Evolutionary conservation across 371 early-diverging fungal genomes (phyloP), one percentile per base, ranked within the genome.

Genomic region (Lichtheimia corymbifera): DNA sequence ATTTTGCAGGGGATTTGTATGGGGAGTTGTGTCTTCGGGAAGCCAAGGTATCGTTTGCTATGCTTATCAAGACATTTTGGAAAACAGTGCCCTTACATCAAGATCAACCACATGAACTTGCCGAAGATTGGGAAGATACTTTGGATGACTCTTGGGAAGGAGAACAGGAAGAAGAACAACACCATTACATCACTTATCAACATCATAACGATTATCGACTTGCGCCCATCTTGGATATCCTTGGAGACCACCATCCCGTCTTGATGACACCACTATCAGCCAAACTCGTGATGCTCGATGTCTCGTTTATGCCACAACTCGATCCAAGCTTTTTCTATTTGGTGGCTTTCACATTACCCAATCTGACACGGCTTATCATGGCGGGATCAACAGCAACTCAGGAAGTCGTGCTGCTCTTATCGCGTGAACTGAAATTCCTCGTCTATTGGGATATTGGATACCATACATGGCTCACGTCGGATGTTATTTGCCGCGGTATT

Each of bases 401-500:
- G 12, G 45, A 30, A 14, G 67, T 40, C 64, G 22, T 70, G 67
- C 11, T 56, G 61, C 58, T 73, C 13, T 13, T 73, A 22, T 62
- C 73, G 1, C 64, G 58, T 7, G 67, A 64, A 1, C 50, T 73
- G 25, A 40, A 53, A 2, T 50, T 25, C n/a, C 51, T 73, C 27
- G 25, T 49, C n/a, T 51, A 30, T 12, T 73, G 70, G 73, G 70
- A 73, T 54, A 70, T 73, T 56, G 73, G 70, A 18, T 65, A 65
- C 30, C 73, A 73, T 53, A 61, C 44, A 13, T 72, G 72, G 72
- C 41, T 72, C 6, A 51, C 44, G 13, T 9, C 25, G 6, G 14
- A 27, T 2, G 20, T 20, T 2, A 50, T 50, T 14, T 59, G 20
- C 9, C n/a, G 50, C 11, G 22, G 9, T 41, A 59, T 59, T n/a